A percentile compares a stretch with the other conserved stretches of the same genome.
Conservation (phyloP, 345 rosid species). For the Clarkia xantiana region DNA sequence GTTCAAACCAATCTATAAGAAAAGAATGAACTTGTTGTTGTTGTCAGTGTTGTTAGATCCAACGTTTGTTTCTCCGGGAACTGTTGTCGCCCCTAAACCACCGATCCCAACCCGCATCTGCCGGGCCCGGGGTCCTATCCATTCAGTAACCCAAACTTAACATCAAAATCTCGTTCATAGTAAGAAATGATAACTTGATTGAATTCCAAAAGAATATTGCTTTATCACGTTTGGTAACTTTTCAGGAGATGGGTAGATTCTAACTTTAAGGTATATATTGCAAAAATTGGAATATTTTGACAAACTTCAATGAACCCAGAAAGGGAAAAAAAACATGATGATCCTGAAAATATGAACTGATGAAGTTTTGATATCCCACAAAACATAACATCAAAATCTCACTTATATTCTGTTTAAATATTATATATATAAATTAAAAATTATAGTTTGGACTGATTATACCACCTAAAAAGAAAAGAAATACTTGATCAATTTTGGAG, state of each 20-base stretch:
- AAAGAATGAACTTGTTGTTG: background rate
- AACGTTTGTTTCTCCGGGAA: constrained; percentile 16
- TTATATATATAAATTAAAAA: background rate
- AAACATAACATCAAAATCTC: background rate
- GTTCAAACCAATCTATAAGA: background rate
- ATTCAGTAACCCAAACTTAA: background rate
- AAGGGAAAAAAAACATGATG: background rate
- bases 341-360: background rate
- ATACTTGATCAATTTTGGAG: too few species aligned
- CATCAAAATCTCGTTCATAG: background rate
- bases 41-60: constrained; percentile 17
- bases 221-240: too few species aligned
- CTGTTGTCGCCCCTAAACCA: constrained; percentile 27
- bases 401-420: background rate
- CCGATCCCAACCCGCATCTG: constrained; percentile 23
- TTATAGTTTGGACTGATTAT: background rate
- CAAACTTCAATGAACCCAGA: too few species aligned
- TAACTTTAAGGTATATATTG: too few species aligned
- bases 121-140: constrained; percentile 20
- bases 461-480: too few species aligned
- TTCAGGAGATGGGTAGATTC: too few species aligned
- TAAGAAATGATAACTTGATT: background rate
- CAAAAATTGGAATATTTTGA: too few species aligned
- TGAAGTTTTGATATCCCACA: background rate
- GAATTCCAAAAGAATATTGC: too few species aligned